These are phyloP conservation scores for Diutina mesorugosa DNA, from an alignment of 1,139 yeast genomes.

Conservation along the genomic window DNA sequence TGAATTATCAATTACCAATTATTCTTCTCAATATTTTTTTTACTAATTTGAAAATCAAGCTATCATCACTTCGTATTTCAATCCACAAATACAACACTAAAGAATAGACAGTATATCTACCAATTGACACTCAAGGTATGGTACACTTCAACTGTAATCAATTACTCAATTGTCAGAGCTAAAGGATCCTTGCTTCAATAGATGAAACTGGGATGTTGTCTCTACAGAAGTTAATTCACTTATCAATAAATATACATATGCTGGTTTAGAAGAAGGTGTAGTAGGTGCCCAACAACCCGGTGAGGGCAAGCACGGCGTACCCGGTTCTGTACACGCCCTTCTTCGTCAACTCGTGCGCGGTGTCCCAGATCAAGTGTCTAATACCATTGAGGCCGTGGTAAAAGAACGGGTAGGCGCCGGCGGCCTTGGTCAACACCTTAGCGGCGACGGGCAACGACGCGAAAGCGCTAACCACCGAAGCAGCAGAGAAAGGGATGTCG, in stretches of 20 bases:
- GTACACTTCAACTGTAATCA: too few relatives aligned
- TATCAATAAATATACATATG: neutral
- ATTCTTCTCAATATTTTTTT: too few relatives aligned
- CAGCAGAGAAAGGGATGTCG: constrained; percentile 53
- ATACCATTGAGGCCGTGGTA: constrained; percentile 79
- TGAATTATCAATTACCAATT: too few relatives aligned
- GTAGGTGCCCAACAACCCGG: constrained; percentile 54
- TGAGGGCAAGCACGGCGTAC: constrained; percentile 62
- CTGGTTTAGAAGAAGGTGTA: constrained; percentile 25
- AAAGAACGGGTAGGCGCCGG: constrained; percentile 71
- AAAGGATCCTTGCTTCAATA: too few relatives aligned
- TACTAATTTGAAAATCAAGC: too few relatives aligned
- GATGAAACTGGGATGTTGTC: too few relatives aligned
- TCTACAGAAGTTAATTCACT: neutral
- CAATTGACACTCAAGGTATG: too few relatives aligned
- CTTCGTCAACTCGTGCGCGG: constrained; percentile 63
- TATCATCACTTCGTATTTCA: too few relatives aligned
- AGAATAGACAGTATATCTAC: too few relatives aligned
- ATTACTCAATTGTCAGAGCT: too few relatives aligned
- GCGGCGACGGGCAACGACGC: constrained; percentile 46
- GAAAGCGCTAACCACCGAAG: constrained; percentile 42
- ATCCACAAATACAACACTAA: neutral
- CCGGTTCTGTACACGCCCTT: constrained; percentile 92
- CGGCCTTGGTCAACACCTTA: constrained; percentile 54
- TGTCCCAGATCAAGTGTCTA: constrained; percentile 91